Conservation (phyloP, 306 rosid genomes). For the Leucaena leucocephala region DNA sequence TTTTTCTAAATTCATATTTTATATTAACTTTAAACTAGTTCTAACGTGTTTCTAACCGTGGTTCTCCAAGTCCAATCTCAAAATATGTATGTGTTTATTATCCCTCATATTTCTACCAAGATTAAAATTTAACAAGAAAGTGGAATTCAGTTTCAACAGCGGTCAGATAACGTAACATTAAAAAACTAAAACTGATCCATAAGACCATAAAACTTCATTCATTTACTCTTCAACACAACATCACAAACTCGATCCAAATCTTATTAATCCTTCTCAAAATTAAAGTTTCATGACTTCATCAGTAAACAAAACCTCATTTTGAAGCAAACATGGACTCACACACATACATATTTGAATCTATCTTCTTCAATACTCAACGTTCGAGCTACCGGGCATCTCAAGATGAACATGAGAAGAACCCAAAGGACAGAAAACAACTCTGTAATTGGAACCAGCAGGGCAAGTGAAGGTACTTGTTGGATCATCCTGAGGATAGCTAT, state of each 20-base stretch:
- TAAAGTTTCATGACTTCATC: neutral
- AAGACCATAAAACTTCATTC: neutral
- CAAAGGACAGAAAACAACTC: constrained; percentile 42
- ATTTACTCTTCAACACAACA: neutral
- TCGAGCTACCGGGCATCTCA: constrained; percentile 6
- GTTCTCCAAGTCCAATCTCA: no score
- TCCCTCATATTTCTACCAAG: no score
- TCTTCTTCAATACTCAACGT: neutral
- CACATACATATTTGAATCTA: neutral
- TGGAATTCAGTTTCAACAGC: neutral
- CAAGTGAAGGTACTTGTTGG: constrained; percentile 42
- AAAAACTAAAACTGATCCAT: no score
- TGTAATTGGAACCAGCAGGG: constrained; percentile 46
- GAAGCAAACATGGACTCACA: no score
- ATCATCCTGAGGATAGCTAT: constrained; percentile 53
- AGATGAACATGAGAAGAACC: neutral
- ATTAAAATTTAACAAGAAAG: no score
- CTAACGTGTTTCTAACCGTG: no score
- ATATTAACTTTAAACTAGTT: no score
- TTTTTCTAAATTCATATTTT: no score
- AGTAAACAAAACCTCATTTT: neutral
- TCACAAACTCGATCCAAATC: neutral
- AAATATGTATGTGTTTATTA: no score
- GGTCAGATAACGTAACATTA: no score
- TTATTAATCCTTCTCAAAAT: neutral